Evolutionary conservation across 1,284 basidiomycete species (phyloP), one percentile per base, ranked within the genome.

Genomic region (Apiotrichum mycotoxinovorans): DNA sequence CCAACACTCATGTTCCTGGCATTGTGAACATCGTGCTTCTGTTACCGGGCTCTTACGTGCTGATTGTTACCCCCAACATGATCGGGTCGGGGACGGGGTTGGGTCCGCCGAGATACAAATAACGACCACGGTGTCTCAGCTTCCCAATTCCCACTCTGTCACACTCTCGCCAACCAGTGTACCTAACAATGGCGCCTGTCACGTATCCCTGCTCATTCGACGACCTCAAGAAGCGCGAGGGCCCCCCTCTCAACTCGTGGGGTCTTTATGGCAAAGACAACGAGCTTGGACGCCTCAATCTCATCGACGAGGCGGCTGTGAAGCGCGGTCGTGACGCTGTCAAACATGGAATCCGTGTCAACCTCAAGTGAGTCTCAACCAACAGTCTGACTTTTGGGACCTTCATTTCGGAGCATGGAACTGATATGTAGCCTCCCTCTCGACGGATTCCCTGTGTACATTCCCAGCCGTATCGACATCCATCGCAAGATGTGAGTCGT

Each of bases 141-240:
- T n/a, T n/a, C n/a, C n/a, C n/a, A n/a, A n/a, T n/a, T n/a, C n/a
- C n/a, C n/a, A n/a, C n/a, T n/a, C n/a, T 34, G 33, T 8, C 33
- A 34, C 33, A 8, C 33, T 9, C 33, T 9, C 33, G 8, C 33
- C 14, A 85, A 86, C 67, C 76, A n/a, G n/a, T n/a, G n/a, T n/a
- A 88, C 51, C 84, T 9, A 84, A 42, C 41, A 4, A 42, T 42
- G 41, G 20, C 41, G 3, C 41, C 41, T 10, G 17, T 23, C 8
- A 45, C 43, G 15, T 45, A 27, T n/a, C 52, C 52, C n/a, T 49
- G 45, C 46, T 51, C 60, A 5, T 61, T 58, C 20, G 56, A 56
- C 56, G 60, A 61, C 46, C 56, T 61, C 53, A 58, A 61, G 46
- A 52, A 57, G 47, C 59, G 56, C 38, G 52, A 56, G 15, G 68